phyloP scores from a whole-genome alignment of 805 yeast genomes.

The Wickerhamomyces chambardii region DNA sequence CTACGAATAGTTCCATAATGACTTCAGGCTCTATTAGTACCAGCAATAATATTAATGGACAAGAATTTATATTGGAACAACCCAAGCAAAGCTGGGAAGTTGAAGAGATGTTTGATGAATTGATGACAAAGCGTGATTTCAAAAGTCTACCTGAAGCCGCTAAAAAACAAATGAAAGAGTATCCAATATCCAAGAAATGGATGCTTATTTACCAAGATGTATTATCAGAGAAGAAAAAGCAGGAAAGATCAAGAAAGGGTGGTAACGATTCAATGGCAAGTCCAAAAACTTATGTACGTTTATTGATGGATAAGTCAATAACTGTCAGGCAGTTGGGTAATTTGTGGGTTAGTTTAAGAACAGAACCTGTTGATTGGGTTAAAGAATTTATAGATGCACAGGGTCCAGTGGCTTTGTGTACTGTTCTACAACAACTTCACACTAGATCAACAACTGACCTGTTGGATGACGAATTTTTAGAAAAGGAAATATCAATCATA shows the following conservation, averaged over 20 bases:
- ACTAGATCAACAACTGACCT: slow-evolving; percentile 17
- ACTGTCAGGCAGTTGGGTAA: slow-evolving; percentile 66
- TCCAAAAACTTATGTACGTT: slow-evolving; percentile 72
- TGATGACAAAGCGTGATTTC: slow-evolving; percentile 81
- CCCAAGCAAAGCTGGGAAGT: slow-evolving; percentile 61
- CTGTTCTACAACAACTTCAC: slow-evolving; percentile 47
- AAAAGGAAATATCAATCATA: slow-evolving; percentile 66
- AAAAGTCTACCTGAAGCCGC: slow-evolving; percentile 62
- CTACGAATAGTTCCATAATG: slow-evolving; percentile 11
- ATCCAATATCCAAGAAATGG: slow-evolving; percentile 80
- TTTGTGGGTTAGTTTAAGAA: slow-evolving; percentile 84
- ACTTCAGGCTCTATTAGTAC: slow-evolving; percentile 4
- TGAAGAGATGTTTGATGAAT: slow-evolving; percentile 65
- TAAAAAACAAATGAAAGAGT: slow-evolving; percentile 65
- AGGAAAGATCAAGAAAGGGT: slow-evolving; percentile 23
- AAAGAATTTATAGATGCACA: slow-evolving; percentile 65
- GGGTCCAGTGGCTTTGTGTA: slow-evolving; percentile 73
- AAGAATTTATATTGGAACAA: slow-evolving; percentile 37
- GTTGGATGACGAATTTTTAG: slow-evolving; percentile 37
- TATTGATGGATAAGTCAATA: slow-evolving; percentile 61
- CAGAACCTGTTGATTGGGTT: slow-evolving; percentile 86
- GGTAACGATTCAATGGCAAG: slow-evolving; percentile 19
- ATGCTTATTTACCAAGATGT: slow-evolving; percentile 83
- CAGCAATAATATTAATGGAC: slow-evolving; percentile 1
- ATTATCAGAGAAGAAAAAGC: slow-evolving; percentile 61